Evolutionary conservation across 169 alveolate genomes (phyloP).

Genomic region (Plasmodium chabaudi): DNA sequence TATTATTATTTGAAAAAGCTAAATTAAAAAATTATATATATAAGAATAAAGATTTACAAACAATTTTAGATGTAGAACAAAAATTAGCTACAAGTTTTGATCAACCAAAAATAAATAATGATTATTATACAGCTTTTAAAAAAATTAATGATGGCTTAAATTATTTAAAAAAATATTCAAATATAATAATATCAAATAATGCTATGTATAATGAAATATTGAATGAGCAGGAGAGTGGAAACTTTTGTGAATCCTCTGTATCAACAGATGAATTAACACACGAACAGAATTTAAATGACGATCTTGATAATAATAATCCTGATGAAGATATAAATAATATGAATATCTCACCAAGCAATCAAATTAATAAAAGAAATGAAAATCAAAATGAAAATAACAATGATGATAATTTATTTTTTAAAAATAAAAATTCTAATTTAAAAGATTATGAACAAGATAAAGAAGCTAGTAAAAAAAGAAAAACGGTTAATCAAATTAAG

Average conservation of each 20-base stretch:
- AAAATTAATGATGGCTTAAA: conserved; percentile 50
- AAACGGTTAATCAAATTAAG: conserved; percentile 43
- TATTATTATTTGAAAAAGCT: conserved; percentile 62
- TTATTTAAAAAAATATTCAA: conserved; percentile 53
- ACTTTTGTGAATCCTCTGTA: conserved; percentile 23
- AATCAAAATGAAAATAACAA: conserved; percentile 9
- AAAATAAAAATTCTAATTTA: not conserved
- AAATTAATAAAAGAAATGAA: conserved; percentile 22
- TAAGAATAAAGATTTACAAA: conserved; percentile 58
- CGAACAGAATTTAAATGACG: conserved; percentile 28
- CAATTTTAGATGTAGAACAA: conserved; percentile 24
- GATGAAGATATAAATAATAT: conserved; percentile 4
- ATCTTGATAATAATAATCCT: not conserved
- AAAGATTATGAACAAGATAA: conserved; percentile 22
- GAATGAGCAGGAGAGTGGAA: conserved; percentile 9
- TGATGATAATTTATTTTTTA: conserved; percentile 21
- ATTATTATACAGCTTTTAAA: conserved; percentile 43
- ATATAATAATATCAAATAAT: conserved; percentile 18
- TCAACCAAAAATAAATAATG: conserved; percentile 12
- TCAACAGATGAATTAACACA: conserved; percentile 45
- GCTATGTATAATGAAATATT: conserved; percentile 32
- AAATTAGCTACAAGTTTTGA: not conserved
- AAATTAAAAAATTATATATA: conserved; percentile 33
- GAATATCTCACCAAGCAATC: conserved; percentile 27
- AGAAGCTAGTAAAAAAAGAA: conserved; percentile 54